These are phyloP conservation scores for Auriscalpium microsporum DNA, from an alignment of 768 basidiomycete species.

Conservation along the genomic window DNA sequence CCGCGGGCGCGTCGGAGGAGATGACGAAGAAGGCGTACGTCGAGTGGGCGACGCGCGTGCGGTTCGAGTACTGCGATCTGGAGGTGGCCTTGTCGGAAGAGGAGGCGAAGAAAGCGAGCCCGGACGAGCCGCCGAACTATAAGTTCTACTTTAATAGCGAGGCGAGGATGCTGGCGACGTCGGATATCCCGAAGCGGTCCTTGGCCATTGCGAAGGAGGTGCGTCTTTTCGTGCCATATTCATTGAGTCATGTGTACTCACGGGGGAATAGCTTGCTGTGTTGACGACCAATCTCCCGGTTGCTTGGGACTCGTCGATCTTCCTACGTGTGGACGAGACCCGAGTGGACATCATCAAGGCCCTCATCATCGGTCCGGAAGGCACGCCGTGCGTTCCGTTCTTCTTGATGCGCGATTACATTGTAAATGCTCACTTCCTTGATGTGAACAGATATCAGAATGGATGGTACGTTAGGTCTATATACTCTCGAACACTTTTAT, in stretches of 20 bases:
- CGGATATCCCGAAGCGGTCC: constrained; percentile 85
- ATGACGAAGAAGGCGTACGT: constrained; percentile 61
- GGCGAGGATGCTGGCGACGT: constrained; percentile 73
- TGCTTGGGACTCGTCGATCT: constrained; percentile 91
- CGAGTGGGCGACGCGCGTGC: constrained; percentile 72
- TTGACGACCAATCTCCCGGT: constrained; percentile 92
- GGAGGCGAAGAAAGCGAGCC: constrained; percentile 25
- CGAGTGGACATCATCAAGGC: constrained; percentile 90
- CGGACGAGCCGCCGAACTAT: constrained; percentile 59
- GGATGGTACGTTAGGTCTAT: constrained; percentile 58
- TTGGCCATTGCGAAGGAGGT: constrained; percentile 95
- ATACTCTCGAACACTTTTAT: background rate
- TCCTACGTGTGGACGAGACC: constrained; percentile 86
- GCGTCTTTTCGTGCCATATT: background rate
- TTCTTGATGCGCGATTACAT: background rate
- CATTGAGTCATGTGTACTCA: constrained; percentile 4
- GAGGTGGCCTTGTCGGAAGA: constrained; percentile 32
- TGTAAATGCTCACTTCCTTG: background rate
- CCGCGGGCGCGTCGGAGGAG: constrained; percentile 54
- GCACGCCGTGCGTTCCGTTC: constrained; percentile 65
- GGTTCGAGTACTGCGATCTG: constrained; percentile 92
- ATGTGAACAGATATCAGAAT: constrained; percentile 62
- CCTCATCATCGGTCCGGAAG: constrained; percentile 87
- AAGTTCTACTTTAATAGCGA: constrained; percentile 80
- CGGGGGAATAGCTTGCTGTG: constrained; percentile 63